These are phyloP conservation scores for Moesziomyces antarcticus DNA, from an alignment of 1,284 basidiomycete species.

Conservation along the genomic window DNA sequence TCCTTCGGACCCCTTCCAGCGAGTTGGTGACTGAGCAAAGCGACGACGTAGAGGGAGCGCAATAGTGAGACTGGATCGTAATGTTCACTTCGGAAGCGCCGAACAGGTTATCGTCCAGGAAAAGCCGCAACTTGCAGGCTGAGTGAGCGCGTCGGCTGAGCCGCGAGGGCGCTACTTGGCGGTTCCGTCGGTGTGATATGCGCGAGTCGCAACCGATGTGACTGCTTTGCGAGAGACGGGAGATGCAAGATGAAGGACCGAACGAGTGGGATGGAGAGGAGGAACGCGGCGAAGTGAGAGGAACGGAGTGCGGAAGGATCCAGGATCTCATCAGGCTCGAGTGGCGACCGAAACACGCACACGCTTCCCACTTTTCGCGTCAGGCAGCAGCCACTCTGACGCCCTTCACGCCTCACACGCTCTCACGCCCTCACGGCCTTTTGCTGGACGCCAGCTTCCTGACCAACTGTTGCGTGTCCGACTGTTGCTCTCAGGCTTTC, in stretches of 20 bases:
- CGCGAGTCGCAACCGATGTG: too few relatives aligned
- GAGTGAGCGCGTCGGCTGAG: too few relatives aligned
- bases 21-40: too few relatives aligned
- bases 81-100: background rate
- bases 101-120: background rate
- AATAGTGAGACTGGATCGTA: slow-evolving; percentile 1
- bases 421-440: too few relatives aligned
- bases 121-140: too few relatives aligned
- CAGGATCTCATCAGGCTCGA: background rate
- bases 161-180: too few relatives aligned
- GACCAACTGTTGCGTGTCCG: too few relatives aligned
- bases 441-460: too few relatives aligned
- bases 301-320: background rate
- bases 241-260: too few relatives aligned
- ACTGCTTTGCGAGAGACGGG: too few relatives aligned
- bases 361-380: slow-evolving; percentile 26
- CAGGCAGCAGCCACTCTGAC: slow-evolving; percentile 9
- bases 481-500: too few relatives aligned
- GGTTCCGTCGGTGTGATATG: background rate
- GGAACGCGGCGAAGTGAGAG: background rate
- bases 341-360: slow-evolving; percentile 1
- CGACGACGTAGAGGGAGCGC: background rate
- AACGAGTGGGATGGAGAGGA: too few relatives aligned
- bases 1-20: background rate
- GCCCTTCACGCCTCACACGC: background rate